Conservation (phyloP, 805 yeast species). For the Monosporozyma unispora region DNA sequence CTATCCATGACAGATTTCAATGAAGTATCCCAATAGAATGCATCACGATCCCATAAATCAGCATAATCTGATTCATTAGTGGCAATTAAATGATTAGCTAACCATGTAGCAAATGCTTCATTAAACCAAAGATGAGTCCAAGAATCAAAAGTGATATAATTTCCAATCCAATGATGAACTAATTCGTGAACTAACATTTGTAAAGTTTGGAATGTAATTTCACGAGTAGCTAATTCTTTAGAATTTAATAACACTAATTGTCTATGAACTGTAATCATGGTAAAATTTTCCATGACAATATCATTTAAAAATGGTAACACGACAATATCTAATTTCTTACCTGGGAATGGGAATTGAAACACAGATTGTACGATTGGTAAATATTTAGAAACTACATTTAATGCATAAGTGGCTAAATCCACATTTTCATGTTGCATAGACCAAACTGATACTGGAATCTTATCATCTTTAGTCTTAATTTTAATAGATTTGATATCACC, state of each 20-base stretch:
- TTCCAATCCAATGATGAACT: slow-evolving; percentile 77
- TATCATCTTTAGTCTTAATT: slow-evolving; percentile 21
- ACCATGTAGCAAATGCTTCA: slow-evolving; percentile 71
- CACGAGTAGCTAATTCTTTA: slow-evolving; percentile 18
- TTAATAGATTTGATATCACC: slow-evolving; percentile 58
- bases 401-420: slow-evolving; percentile 39
- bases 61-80: slow-evolving; percentile 19
- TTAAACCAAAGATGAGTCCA: slow-evolving; percentile 69
- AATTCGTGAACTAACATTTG: slow-evolving; percentile 63
- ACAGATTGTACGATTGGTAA: slow-evolving; percentile 41
- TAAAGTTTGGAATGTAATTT: slow-evolving; percentile 32
- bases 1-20: not conserved
- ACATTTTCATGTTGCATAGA: slow-evolving; percentile 35
- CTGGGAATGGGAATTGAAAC: slow-evolving; percentile 43
- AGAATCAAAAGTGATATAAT: slow-evolving; percentile 53
- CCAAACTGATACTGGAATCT: slow-evolving; percentile 45
- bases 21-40: slow-evolving; percentile 13
- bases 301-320: slow-evolving; percentile 64
- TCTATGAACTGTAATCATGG: slow-evolving; percentile 51
- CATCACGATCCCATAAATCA: slow-evolving; percentile 16
- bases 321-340: slow-evolving; percentile 56
- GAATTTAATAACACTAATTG: slow-evolving; percentile 39
- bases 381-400: slow-evolving; percentile 38
- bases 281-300: slow-evolving; percentile 79
- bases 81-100: slow-evolving; percentile 43